Evolutionary conservation across 371 early-diverging fungal species (phyloP), one percentile per base, ranked within the genome.

Genomic region (Actinomortierella wolfii): DNA sequence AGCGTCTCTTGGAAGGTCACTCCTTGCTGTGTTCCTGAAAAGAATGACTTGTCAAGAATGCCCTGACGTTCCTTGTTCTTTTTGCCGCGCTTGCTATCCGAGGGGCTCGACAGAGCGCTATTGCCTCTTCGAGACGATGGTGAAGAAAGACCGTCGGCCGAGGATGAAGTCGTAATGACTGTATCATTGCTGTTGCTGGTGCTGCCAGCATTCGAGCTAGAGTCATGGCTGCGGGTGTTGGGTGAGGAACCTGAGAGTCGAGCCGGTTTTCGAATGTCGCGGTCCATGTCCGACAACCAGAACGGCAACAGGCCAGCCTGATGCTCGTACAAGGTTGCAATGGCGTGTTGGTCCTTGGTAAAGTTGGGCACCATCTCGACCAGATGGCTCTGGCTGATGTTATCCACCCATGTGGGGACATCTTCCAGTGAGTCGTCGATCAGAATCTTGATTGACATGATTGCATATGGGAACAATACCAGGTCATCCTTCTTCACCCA

Each of bases 301-400:
- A 97, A 98, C 15, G 99, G 99, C 49, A 99, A 81, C 45, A 95
- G 82, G 0, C 91, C 86, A 7, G 98, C 91, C 29, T 89, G 86
- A 49, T 86, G 83, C 51, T 93, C 91, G 60, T 94, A 91, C 17
- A 99, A 83, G 29, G 94, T 89, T 2, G 97, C 90, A 20, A 90
- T 86, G 50, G 98, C 99, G 79, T 99, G 99, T 46, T 97, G 84
- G 79, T 96, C 99, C 78, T 99, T 99, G 26, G 93, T 90, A 81
- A 99, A 99, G 68, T 96, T 94, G 50, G 98, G 97, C 2, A 98
- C 97, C 56, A 95, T 94, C 77, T 96, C 95, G 3, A 98, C 97
- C 61, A 98, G 79, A 65, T 93, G 90, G 45, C 91, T 88, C 42
- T 90, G 83, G 40, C 94, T 78, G 47, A 99, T 84, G 21, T 93